Evolutionary conservation across 1,139 yeast genomes (phyloP), one percentile per base, ranked within the genome.

Genomic region (Eremothecium sinecaudum): DNA sequence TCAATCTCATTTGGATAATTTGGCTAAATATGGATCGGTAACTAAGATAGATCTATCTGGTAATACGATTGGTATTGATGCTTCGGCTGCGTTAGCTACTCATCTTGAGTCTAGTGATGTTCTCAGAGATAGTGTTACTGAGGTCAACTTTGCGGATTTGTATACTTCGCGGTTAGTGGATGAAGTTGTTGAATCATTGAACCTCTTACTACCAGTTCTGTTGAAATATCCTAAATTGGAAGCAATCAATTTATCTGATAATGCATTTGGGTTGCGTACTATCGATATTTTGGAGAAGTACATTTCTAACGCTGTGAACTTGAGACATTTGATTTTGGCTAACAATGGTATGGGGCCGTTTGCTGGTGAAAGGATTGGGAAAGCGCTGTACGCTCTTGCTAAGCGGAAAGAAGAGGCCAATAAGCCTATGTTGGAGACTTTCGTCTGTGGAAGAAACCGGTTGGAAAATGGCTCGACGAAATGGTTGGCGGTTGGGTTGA

Each of bases 331-430:
- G 57, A 77, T 83, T 44, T 67, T 92, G 44, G 80, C 95, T 31
- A 90, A 90, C 62, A 90, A 92, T 58, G 98, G 98, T 36, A 79
- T 90, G 75, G 98, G 98, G 15, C 98, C 98, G 19, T 81, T 80
- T 59, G 94, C 97, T 0, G 98, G 98, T 48, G 79, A 92, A 35
- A 73, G 94, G 58, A 81, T 90, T 45, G 98, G 96, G 40, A 75
- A 75, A 45, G 83, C 94, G 4, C 70, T 90, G 39, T 83, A 68
- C 61, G 69, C 71, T 49, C 69, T 87, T 47, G 75, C 93, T n/a
- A 59, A 61, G 32, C 75, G 75, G 40, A 82, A 83, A 59, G 60
- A 66, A 43, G 61, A 62, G 18, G 56, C 62, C 65, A 48, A 42
- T 24, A 51, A 46, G 39, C 56, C 57, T 19, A 67, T 73, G 32